Conservation (phyloP, 1,139 yeast species). For the Eremothecium coryli region DNA sequence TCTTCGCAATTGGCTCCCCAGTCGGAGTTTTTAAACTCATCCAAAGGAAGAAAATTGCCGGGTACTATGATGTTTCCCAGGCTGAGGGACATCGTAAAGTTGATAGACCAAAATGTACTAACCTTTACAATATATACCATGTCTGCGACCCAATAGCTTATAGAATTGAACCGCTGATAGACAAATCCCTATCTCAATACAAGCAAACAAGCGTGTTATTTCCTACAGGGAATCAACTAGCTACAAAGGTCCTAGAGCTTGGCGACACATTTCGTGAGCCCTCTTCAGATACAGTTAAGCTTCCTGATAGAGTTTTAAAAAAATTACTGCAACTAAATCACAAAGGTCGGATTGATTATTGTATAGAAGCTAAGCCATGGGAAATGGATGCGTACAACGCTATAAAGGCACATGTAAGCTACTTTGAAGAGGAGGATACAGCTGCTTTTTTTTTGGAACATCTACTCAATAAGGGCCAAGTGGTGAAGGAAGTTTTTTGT, state of each 20-base stretch:
- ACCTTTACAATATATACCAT: conserved; percentile 71
- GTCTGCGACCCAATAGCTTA: conserved; percentile 87
- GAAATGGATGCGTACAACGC: conserved; percentile 76
- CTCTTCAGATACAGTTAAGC: conserved; percentile 19
- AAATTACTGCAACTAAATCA: conserved; percentile 44
- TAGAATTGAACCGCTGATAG: conserved; percentile 72
- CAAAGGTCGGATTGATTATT: conserved; percentile 73
- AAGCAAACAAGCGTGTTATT: conserved; percentile 40
- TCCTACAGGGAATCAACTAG: conserved; percentile 21
- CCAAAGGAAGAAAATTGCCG: conserved; percentile 44
- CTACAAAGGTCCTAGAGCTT: conserved; percentile 23
- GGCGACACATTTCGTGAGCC: conserved; percentile 18
- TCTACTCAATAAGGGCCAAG: neutral
- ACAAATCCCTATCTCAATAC: conserved; percentile 43
- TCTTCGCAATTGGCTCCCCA: conserved; percentile 84
- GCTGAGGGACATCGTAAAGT: conserved; percentile 4
- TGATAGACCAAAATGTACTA: conserved; percentile 42
- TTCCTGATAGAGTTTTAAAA: conserved; percentile 22
- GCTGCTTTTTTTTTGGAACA: conserved; percentile 63
- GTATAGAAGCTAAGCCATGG: conserved; percentile 68
- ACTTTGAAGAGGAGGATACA: conserved; percentile 79
- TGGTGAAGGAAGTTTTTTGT: conserved; percentile 1
- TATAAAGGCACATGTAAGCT: conserved; percentile 76
- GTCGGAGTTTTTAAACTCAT: conserved; percentile 76
- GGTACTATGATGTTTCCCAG: conserved; percentile 8